These are phyloP conservation scores for Lonicera japonica DNA, from an alignment of 129 eudicot species.

Conservation along the genomic window DNA sequence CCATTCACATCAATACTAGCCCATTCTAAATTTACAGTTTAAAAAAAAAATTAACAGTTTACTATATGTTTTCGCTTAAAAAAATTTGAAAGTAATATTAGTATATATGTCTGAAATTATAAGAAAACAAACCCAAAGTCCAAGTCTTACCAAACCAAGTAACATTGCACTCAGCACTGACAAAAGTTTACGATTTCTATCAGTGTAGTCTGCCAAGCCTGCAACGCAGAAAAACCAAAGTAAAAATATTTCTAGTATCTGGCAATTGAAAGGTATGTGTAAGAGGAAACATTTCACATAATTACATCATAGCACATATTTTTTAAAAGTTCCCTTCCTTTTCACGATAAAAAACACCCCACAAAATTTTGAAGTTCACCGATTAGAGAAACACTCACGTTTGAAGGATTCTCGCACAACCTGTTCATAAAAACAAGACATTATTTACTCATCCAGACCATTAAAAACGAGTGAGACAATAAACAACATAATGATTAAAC, in stretches of 20 bases:
- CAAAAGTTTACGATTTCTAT: slow-evolving; percentile 66
- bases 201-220: slow-evolving; percentile 74
- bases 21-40: too few species aligned
- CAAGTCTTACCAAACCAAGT: slow-evolving; percentile 57
- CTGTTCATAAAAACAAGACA: slow-evolving; percentile 37
- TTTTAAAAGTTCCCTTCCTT: not conserved
- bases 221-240: slow-evolving; percentile 8
- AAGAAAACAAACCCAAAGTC: slow-evolving; percentile 1
- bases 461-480: too few species aligned
- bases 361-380: too few species aligned
- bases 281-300: not conserved
- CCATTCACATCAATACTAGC: too few species aligned
- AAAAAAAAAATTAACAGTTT: not conserved
- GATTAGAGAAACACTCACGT: slow-evolving; percentile 36
- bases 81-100: too few species aligned
- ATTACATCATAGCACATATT: too few species aligned
- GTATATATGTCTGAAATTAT: not conserved
- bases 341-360: not conserved
- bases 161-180: slow-evolving; percentile 59
- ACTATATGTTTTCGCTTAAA: not conserved
- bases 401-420: slow-evolving; percentile 64
- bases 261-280: not conserved
- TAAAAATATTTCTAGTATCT: not conserved
- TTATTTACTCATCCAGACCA: slow-evolving; percentile 6
- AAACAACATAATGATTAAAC: too few species aligned